Conservation (phyloP, 2,329 filamentous ascomycete genomes). For the Nemania serpens region DNA sequence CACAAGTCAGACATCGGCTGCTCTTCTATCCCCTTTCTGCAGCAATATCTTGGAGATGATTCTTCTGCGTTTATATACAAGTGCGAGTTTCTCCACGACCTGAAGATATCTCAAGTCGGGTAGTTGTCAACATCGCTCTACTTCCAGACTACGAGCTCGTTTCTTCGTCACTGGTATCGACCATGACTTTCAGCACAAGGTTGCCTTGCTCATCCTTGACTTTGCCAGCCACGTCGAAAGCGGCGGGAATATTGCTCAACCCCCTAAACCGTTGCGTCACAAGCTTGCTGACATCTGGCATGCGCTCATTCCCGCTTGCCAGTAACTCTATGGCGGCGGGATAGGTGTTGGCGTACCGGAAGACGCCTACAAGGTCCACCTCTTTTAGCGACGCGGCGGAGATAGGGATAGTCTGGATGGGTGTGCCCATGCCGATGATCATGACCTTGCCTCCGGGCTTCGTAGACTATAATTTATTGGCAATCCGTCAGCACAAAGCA, state of each 20-base stretch:
- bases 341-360: conserved; percentile 79
- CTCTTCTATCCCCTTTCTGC: too few species aligned
- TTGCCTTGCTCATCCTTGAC: conserved; percentile 71
- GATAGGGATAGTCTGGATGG: conserved; percentile 74
- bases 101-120: too few species aligned
- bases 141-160: conserved; percentile 4
- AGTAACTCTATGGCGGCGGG: conserved; percentile 57
- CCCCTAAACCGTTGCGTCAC: conserved; percentile 73
- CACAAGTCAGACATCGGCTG: too few species aligned
- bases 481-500: neutral
- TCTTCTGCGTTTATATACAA: too few species aligned
- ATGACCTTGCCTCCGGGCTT: conserved; percentile 72
- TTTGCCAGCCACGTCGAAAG: conserved; percentile 74
- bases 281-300: conserved; percentile 69
- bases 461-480: conserved; percentile 52
- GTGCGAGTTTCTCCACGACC: too few species aligned
- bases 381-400: conserved; percentile 74
- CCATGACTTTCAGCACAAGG: conserved; percentile 75
- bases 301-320: conserved; percentile 51
- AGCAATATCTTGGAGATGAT: too few species aligned
- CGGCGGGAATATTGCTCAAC: conserved; percentile 64
- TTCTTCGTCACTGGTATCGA: conserved; percentile 48
- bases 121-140: neutral
- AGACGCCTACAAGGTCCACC: conserved; percentile 78
- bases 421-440: conserved; percentile 80